Conservation (phyloP, 1,284 basidiomycete genomes). For the Boletus subluridellus region DNA sequence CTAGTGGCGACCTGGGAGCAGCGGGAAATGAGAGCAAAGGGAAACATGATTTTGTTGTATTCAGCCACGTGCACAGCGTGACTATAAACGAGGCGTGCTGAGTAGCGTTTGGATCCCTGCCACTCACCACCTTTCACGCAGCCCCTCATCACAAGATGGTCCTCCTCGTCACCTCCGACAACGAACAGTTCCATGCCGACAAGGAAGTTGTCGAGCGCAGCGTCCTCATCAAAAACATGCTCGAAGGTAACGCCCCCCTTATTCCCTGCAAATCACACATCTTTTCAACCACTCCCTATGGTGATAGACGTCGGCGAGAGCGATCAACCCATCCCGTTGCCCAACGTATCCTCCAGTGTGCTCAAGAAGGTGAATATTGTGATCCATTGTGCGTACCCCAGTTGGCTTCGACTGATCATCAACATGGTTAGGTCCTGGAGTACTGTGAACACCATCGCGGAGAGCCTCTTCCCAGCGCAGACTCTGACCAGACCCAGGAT, state of each 20-base stretch:
- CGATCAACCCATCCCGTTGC: constrained; percentile 91
- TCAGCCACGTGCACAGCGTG: constrained; percentile 12
- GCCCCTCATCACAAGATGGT: constrained; percentile 52
- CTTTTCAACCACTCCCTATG: constrained; percentile 14
- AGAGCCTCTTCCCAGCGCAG: constrained; percentile 89
- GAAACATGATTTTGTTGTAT: constrained; percentile 12
- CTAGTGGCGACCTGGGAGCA: constrained; percentile 36
- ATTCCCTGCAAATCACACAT: constrained; percentile 4
- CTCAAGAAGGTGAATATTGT: constrained; percentile 78
- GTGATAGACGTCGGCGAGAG: constrained; percentile 84
- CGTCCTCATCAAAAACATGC: constrained; percentile 99
- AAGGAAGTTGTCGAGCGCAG: constrained; percentile 93
- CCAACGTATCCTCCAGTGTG: constrained; percentile 95
- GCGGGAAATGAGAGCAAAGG: constrained; percentile 42
- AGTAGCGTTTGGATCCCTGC: neutral
- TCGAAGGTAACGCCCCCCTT: constrained; percentile 70
- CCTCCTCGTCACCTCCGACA: constrained; percentile 87
- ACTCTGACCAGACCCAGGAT: constrained; percentile 77
- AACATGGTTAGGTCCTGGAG: constrained; percentile 76
- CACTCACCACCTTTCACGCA: constrained; percentile 6
- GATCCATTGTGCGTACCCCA: constrained; percentile 1
- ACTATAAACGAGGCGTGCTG: constrained; percentile 2
- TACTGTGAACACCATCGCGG: constrained; percentile 99
- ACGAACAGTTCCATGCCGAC: constrained; percentile 92
- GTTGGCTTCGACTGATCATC: constrained; percentile 2